Evolutionary conservation across 305 asterid genomes (phyloP).

Genomic region (Salvia sclarea): DNA sequence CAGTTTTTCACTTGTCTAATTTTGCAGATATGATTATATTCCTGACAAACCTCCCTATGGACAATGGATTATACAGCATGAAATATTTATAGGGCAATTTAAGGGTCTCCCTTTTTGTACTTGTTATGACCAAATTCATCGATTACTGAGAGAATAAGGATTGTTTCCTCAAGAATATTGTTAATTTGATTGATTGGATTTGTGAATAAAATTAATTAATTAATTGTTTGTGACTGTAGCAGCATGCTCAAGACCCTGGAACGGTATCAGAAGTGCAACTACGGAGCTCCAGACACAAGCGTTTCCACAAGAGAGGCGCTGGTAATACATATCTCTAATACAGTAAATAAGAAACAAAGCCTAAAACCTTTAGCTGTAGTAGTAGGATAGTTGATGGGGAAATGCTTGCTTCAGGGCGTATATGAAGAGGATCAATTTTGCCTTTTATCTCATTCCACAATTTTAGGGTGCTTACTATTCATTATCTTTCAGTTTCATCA

Average conservation of each 20-base stretch:
- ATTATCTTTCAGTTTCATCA: no score
- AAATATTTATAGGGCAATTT: slow-evolving; percentile 15
- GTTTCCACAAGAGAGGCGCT: slow-evolving; percentile 91
- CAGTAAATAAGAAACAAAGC: no score
- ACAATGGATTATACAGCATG: slow-evolving; percentile 19
- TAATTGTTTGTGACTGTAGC: slow-evolving; percentile 35
- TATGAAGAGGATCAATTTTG: no score
- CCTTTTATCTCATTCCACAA: no score
- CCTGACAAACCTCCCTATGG: slow-evolving; percentile 39
- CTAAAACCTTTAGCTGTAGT: no score
- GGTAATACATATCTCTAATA: slow-evolving; percentile 59
- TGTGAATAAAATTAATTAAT: background rate
- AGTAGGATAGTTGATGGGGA: no score
- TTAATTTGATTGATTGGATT: background rate
- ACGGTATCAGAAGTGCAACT: slow-evolving; percentile 97
- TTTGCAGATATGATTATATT: slow-evolving; percentile 26
- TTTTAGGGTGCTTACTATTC: no score
- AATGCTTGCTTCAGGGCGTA: no score
- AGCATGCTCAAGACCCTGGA: slow-evolving; percentile 97
- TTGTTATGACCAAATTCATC: slow-evolving; percentile 3
- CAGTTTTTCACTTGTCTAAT: slow-evolving; percentile 9
- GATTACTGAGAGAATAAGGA: slow-evolving; percentile 21
- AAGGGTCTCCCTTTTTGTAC: slow-evolving; percentile 16
- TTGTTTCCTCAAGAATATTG: background rate
- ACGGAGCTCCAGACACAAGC: slow-evolving; percentile 95